These are phyloP conservation scores for Cryptosporidium muris DNA, from an alignment of 169 alveolate genomes.

Conservation along the genomic window DNA sequence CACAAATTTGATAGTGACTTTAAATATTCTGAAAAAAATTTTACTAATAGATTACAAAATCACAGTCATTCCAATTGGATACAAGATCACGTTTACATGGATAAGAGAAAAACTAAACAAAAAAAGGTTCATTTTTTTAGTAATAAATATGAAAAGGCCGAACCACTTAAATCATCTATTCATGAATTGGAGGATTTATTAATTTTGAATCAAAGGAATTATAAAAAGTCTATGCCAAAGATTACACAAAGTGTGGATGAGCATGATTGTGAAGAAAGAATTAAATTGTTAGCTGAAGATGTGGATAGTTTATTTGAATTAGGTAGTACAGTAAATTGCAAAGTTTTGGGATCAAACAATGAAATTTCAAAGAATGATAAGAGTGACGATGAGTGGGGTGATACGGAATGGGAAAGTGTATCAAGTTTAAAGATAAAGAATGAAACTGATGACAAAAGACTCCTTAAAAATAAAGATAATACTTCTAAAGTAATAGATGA, in stretches of 20 bases:
- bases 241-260: neutral
- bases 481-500: neutral
- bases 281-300: conserved; percentile 21
- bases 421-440: too few species aligned
- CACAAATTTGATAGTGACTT: too few species aligned
- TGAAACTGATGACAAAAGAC: neutral
- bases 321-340: neutral
- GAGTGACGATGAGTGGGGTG: conserved; percentile 24
- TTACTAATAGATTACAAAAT: too few species aligned
- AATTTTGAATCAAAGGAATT: neutral
- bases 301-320: conserved; percentile 32
- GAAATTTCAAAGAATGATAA: conserved; percentile 2
- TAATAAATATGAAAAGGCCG: too few species aligned
- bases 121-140: too few species aligned
- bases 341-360: neutral
- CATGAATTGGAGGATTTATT: conserved; percentile 25
- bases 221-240: neutral
- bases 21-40: too few species aligned
- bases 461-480: neutral
- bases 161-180: conserved; percentile 47
- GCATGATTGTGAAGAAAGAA: conserved; percentile 4
- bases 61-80: too few species aligned
- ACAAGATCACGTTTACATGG: too few species aligned
- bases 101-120: too few species aligned
- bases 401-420: conserved; percentile 37